These are phyloP conservation scores for Yueomyces sp. DNA, from an alignment of 805 yeast genomes.

Conservation along the genomic window DNA sequence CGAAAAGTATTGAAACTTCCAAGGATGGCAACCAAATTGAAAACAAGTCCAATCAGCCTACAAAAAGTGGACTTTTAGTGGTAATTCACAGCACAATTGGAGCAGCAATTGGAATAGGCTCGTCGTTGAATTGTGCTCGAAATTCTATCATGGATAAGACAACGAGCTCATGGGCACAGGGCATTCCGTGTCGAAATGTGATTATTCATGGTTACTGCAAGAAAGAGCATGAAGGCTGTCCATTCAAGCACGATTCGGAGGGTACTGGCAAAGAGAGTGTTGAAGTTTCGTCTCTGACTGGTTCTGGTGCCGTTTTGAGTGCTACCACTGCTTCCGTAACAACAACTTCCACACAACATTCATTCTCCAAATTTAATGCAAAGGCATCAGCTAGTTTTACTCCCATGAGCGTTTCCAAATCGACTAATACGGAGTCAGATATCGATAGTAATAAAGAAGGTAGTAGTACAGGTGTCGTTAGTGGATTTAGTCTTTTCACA, in stretches of 20 bases:
- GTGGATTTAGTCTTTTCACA: not conserved
- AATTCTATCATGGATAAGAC: constrained; percentile 15
- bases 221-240: constrained; percentile 78
- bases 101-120: too few relatives aligned
- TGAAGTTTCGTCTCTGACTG: not conserved
- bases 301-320: not conserved
- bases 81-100: too few relatives aligned
- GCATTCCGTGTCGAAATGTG: constrained; percentile 72
- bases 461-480: not conserved
- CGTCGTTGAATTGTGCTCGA: too few relatives aligned
- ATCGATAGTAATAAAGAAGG: not conserved
- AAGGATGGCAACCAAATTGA: too few relatives aligned
- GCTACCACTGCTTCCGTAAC: not conserved
- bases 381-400: constrained; percentile 42
- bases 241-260: constrained; percentile 52
- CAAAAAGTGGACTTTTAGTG: too few relatives aligned
- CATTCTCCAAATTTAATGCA: constrained; percentile 32
- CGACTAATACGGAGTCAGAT: constrained; percentile 1
- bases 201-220: constrained; percentile 81
- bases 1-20: too few relatives aligned
- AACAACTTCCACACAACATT: constrained; percentile 5
- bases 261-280: constrained; percentile 1
- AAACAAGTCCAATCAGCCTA: too few relatives aligned
- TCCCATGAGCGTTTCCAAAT: constrained; percentile 22
- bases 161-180: constrained; percentile 42